Conservation (phyloP, 164 flowering plant genomes). For the Magnolia sinica region DNA sequence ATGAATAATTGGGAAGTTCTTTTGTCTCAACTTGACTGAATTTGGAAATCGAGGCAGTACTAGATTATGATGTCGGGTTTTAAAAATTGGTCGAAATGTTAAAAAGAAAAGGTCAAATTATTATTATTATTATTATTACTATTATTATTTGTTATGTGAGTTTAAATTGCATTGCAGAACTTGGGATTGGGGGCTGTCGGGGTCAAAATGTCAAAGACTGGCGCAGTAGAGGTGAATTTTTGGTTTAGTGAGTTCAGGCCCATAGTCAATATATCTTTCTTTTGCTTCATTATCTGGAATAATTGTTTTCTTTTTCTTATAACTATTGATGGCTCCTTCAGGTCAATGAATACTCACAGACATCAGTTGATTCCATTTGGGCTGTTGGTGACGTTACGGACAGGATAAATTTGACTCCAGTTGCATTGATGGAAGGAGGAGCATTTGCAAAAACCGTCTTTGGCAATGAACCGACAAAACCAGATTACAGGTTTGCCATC, state of each 20-base stretch:
- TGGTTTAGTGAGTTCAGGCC: not conserved
- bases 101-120: too few species aligned
- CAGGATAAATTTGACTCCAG: slow-evolving; percentile 92
- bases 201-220: slow-evolving; percentile 68
- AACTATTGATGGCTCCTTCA: slow-evolving; percentile 22
- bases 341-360: slow-evolving; percentile 91
- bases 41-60: too few species aligned
- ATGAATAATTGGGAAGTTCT: too few species aligned
- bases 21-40: too few species aligned
- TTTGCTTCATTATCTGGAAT: not conserved
- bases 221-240: slow-evolving; percentile 76
- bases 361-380: slow-evolving; percentile 96
- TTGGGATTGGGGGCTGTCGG: slow-evolving; percentile 79
- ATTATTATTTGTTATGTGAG: too few species aligned
- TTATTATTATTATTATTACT: too few species aligned
- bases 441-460: slow-evolving; percentile 91
- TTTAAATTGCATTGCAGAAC: slow-evolving; percentile 46
- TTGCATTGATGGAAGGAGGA: slow-evolving; percentile 98
- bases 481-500: slow-evolving; percentile 59
- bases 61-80: too few species aligned
- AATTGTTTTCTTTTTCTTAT: not conserved
- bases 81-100: too few species aligned
- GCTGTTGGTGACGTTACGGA: slow-evolving; percentile 99
- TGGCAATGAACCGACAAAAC: slow-evolving; percentile 75
- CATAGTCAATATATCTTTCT: not conserved